These are phyloP conservation scores for Apocynum venetum DNA, from an alignment of 257 asterid species.

Conservation along the genomic window DNA sequence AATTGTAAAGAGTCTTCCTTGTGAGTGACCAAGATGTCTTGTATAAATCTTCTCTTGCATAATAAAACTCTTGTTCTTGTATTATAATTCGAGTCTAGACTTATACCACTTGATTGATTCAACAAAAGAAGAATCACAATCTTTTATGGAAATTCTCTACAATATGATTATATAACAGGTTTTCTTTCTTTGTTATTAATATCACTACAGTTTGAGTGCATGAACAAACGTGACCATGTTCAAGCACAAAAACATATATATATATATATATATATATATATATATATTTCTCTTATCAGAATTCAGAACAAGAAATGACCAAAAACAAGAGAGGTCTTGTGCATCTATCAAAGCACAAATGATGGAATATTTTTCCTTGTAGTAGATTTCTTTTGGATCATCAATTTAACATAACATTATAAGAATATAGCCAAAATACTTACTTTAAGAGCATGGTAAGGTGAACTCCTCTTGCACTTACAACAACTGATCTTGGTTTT, in stretches of 20 bases:
- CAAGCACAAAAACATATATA: background rate
- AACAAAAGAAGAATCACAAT: too few relatives aligned
- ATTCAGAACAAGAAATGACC: background rate
- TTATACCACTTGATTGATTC: too few relatives aligned
- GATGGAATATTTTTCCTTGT: background rate
- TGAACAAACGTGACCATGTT: background rate
- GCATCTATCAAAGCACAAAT: background rate
- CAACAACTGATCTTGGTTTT: constrained; percentile 60
- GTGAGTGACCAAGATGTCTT: too few relatives aligned
- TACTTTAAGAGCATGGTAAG: constrained; percentile 88
- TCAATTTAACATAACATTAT: background rate
- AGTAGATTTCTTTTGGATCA: background rate
- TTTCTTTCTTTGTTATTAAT: background rate
- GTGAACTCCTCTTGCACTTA: constrained; percentile 71
- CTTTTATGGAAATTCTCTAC: background rate
- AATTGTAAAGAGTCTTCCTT: too few relatives aligned
- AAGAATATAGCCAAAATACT: background rate
- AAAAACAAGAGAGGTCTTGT: background rate
- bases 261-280: too few relatives aligned
- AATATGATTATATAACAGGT: background rate
- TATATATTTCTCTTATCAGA: background rate
- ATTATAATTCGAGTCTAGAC: too few relatives aligned
- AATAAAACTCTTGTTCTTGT: too few relatives aligned
- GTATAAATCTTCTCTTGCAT: too few relatives aligned
- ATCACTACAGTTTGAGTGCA: background rate